A percentile compares a stretch with the other conserved stretches of the same genome.
Evolutionary conservation across 2,329 filamentous ascomycete species (phyloP).

Genomic region (Dryadomyces sulphureus): DNA sequence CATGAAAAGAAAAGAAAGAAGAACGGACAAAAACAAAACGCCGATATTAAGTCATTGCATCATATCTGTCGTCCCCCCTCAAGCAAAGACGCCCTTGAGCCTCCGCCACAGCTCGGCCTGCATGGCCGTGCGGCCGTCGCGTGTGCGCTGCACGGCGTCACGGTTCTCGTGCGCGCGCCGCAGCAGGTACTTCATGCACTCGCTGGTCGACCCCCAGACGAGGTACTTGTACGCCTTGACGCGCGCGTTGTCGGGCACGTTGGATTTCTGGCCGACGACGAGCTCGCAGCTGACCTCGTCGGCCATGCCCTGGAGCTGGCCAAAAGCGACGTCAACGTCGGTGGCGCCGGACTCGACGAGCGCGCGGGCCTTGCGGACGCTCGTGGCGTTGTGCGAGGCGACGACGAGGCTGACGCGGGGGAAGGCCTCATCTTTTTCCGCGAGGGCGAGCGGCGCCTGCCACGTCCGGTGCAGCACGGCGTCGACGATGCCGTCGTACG

Average conservation of each 20-base stretch:
- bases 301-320: conserved; percentile 89
- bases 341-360: conserved; percentile 31
- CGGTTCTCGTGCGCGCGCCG: conserved; percentile 61
- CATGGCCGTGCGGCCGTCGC: conserved; percentile 47
- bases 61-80: not conserved
- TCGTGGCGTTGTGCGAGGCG: conserved; percentile 69
- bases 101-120: conserved; percentile 45
- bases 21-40: not conserved
- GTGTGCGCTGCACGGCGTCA: conserved; percentile 51
- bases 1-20: not conserved
- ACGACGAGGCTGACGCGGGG: conserved; percentile 52
- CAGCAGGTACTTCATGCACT: conserved; percentile 77
- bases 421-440: conserved; percentile 26
- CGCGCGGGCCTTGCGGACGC: conserved; percentile 43
- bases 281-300: conserved; percentile 53
- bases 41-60: not conserved
- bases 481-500: conserved; percentile 58
- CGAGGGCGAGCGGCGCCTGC: conserved; percentile 36
- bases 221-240: conserved; percentile 48
- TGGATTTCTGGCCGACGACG: not conserved
- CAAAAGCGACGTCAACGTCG: conserved; percentile 40
- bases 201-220: conserved; percentile 55
- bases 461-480: conserved; percentile 52
- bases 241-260: conserved; percentile 4
- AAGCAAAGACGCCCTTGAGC: conserved; percentile 24